Evolutionary conservation across 129 eudicot genomes (phyloP), one percentile per base, ranked within the genome.

Genomic region (Pittosporum tobira): DNA sequence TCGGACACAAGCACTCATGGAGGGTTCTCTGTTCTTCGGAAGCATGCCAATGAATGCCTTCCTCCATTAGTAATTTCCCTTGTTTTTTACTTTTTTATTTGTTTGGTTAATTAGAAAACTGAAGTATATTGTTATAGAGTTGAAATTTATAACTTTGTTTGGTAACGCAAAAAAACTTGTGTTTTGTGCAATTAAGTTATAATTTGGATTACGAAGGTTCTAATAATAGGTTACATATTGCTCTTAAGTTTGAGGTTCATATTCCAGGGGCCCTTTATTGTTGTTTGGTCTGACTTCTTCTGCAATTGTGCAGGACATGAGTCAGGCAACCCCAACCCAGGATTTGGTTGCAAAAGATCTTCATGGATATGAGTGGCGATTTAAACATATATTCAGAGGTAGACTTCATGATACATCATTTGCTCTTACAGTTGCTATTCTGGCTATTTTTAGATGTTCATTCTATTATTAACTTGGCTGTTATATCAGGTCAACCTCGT

Each of bases 1-100:
- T 83, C 85, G 5, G 90, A 83, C 69, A 83, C 85, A 14, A 83
- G 82, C 63, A 83, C 85, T 13, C 91, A 83, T 67, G 85, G 85
- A 21, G 90, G 85, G 16, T 83, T 83, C 71, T 83, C 85, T 56
- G 80, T 83, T 63, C 90, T 83, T 42, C 74, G 82, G 25, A 84
- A 74, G 69, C 87, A 84, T 43, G 94, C 94, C 3, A 80, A 71
- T 42, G 87, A 84, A 76, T 84, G 87, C 71, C 60, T 84, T 27
- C 94, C 94, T 44, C 84, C 73, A 26, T 58, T 84, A 60, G 93
- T 84, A 76, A 73, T 51, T 44, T 11, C 45, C 2, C 37, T 22
- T 15, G 9, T 24, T 12, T 8, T 16, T 44, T 48, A 24, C 36
- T 14, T 10, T 36, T 11, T 53, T 50, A 11, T 5, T 12, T 25